Evolutionary conservation across 345 rosid genomes (phyloP).

Genomic region (Euphorbia peplus): DNA sequence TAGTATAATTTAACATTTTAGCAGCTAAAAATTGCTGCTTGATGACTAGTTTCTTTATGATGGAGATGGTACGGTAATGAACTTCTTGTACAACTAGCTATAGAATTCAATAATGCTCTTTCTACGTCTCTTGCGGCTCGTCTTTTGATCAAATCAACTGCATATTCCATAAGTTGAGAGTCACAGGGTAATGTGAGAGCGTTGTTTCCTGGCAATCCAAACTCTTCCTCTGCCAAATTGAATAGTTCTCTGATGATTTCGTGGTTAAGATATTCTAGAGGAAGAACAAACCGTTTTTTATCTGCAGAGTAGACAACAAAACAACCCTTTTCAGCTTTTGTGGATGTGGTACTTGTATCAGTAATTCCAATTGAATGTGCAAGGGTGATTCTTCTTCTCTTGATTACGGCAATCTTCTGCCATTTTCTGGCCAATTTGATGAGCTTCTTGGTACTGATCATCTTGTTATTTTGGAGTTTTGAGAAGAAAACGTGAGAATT

Average conservation of each 20-base stretch:
- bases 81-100: background rate
- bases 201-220: constrained; percentile 5
- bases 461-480: too few relatives aligned
- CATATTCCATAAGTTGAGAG: background rate
- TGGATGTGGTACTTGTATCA: background rate
- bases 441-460: constrained; percentile 2
- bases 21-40: constrained; percentile 3
- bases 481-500: too few relatives aligned
- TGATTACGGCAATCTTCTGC: background rate
- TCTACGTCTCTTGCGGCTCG: background rate
- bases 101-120: background rate
- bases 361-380: background rate
- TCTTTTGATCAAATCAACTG: constrained; percentile 1
- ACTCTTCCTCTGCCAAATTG: constrained; percentile 1
- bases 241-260: background rate
- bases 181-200: constrained; percentile 3
- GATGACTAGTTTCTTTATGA: background rate
- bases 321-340: background rate
- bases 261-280: constrained; percentile 3
- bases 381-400: background rate
- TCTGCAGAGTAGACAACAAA: constrained; percentile 10
- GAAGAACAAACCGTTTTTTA: background rate
- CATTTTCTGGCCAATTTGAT: constrained; percentile 12
- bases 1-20: background rate
- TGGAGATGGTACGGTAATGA: constrained; percentile 1